Base-by-base conservation (phyloP, 306 rosid genomes). In the Acacia crassicarpa region DNA sequence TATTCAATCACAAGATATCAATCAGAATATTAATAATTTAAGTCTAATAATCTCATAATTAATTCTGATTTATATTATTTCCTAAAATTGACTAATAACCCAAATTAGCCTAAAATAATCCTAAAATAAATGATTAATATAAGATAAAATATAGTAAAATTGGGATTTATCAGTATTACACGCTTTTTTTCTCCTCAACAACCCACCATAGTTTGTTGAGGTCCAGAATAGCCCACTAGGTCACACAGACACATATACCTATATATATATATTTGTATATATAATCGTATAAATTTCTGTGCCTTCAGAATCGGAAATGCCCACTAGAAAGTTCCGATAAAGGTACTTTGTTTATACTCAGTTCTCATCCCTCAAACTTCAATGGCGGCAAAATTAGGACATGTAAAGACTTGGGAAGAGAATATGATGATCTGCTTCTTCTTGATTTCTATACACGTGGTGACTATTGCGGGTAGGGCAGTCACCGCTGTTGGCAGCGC, bases 251-350 rank as follows among this genome's bases (percentile, higher is more conserved):
- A 43, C 46, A 43, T 0, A 43, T 3, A 12, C 16, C 12, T 4
- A 3, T 62, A 74, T 40, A 67, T n/a, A n/a, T n/a, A n/a, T n/a
- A n/a, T n/a, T n/a, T n/a, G n/a, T n/a, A n/a, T n/a, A n/a, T 27
- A 54, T 27, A 35, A 43, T 4, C 6, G 7, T 59, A 53, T 68
- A 38, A 43, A 35, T 56, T 8, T 33, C 27, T 30, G 76, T 59
- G 8, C 74, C 53, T 11, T 20, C 51, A 69, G 40, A 68, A 40
- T 38, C 56, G 27, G 14, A 33, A 80, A 40, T 72, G 73, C 82
- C 85, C 88, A 83, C 40, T 68, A 59, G 78, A 80, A 62, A 83
- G 73, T 84, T 83, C 67, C 73, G 75, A 72, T 76, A 54, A 82
- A 81, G 80, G 85, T 79, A 78, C 75, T 75, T 77, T 77, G 76